A percentile compares a stretch with the other conserved stretches of the same genome.
Evolutionary conservation across 768 basidiomycete genomes (phyloP).

Genomic region (Tulasnella sp.): DNA sequence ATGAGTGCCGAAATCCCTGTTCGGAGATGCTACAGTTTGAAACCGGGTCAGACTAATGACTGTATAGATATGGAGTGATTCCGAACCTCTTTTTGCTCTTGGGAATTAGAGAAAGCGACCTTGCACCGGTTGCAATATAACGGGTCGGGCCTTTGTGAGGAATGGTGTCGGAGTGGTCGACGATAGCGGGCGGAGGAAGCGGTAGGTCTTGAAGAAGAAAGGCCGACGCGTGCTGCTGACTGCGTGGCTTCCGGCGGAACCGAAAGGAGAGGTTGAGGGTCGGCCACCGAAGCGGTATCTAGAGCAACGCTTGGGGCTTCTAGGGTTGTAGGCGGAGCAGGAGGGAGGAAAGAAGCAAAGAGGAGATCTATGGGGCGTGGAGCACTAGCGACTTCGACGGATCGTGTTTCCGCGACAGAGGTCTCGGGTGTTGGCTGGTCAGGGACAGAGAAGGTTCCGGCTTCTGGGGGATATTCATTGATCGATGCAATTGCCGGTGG

Average conservation of each 20-base stretch:
- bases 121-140: background rate
- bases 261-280: background rate
- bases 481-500: too few relatives aligned
- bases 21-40: background rate
- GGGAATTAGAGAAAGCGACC: background rate
- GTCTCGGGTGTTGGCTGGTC: too few relatives aligned
- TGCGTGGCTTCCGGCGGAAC: background rate
- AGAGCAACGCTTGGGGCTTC: background rate
- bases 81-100: slow-evolving; percentile 14
- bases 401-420: background rate
- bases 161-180: background rate
- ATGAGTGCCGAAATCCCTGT: background rate
- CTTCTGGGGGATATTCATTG: too few relatives aligned
- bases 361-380: background rate
- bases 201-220: background rate
- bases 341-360: background rate
- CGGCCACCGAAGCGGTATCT: background rate
- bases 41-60: background rate
- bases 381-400: background rate
- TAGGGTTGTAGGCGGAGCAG: background rate
- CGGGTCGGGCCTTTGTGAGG: background rate
- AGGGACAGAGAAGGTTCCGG: too few relatives aligned
- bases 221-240: background rate
- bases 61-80: too few relatives aligned
- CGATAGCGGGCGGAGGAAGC: background rate